Evolutionary conservation across 345 rosid species (phyloP).

Genomic region (Limnanthes douglasii): DNA sequence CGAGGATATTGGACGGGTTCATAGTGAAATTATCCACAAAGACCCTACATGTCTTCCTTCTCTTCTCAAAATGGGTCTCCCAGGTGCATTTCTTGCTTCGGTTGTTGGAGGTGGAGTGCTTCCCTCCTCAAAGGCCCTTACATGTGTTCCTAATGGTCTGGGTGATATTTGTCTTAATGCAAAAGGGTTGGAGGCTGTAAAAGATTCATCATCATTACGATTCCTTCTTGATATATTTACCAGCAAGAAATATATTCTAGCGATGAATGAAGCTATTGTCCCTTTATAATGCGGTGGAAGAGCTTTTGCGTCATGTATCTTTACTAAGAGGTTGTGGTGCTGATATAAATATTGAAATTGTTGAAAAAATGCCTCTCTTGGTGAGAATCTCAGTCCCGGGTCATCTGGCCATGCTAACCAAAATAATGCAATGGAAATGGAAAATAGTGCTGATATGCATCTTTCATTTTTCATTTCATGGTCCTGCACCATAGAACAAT

Average conservation of each 20-base stretch:
- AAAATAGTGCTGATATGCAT: constrained; percentile 74
- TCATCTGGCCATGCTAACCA: constrained; percentile 36
- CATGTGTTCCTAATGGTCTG: constrained; percentile 87
- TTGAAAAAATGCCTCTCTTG: constrained; percentile 57
- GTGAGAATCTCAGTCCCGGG: constrained; percentile 25
- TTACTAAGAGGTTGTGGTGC: constrained; percentile 74
- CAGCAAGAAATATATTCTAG: constrained; percentile 69
- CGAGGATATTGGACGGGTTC: constrained; percentile 71
- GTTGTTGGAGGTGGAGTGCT: constrained; percentile 62
- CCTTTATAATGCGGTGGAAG: constrained; percentile 91
- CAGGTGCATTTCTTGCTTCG: constrained; percentile 83
- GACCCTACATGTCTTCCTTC: constrained; percentile 80
- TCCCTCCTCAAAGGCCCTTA: constrained; percentile 92
- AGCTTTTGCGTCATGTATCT: constrained; percentile 87
- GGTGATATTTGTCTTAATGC: constrained; percentile 90
- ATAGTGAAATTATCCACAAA: constrained; percentile 86
- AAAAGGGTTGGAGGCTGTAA: constrained; percentile 86
- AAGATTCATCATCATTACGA: constrained; percentile 60
- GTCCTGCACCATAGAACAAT: constrained; percentile 85
- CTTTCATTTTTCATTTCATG: constrained; percentile 80
- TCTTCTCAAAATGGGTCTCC: constrained; percentile 78
- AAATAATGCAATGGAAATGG: constrained; percentile 77
- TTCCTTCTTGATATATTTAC: constrained; percentile 81
- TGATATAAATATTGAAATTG: constrained; percentile 80
- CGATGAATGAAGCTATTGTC: constrained; percentile 90